Percentiles rank a stretch among this genome's conserved stretches.
Evolutionary conservation across 805 yeast species (phyloP).

Genomic region (Candida tibetensis): DNA sequence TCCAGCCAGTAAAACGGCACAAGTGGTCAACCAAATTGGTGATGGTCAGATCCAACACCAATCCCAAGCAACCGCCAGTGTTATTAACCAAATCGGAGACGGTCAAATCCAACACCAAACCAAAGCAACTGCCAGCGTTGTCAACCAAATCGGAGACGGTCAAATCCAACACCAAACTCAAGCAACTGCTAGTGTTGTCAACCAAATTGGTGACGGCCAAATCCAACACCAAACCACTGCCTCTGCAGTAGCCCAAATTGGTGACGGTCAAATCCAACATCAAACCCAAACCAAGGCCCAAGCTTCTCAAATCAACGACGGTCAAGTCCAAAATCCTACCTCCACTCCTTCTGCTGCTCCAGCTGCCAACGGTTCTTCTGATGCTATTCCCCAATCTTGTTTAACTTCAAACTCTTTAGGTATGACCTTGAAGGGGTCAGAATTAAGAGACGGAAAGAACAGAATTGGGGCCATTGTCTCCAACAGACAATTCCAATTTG

Average conservation of each 20-base stretch:
- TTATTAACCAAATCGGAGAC: slow-evolving; percentile 45
- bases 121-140: slow-evolving; percentile 18
- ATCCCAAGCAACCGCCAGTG: slow-evolving; percentile 36
- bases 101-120: slow-evolving; percentile 50
- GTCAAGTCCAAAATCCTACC: slow-evolving; percentile 29
- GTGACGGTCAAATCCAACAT: slow-evolving; percentile 33
- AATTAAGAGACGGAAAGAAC: slow-evolving; percentile 56
- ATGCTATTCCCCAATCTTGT: slow-evolving; percentile 14
- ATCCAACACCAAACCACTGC: slow-evolving; percentile 35
- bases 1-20: slow-evolving; percentile 19
- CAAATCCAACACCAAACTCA: slow-evolving; percentile 27
- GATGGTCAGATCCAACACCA: slow-evolving; percentile 61
- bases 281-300: slow-evolving; percentile 10
- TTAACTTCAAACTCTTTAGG: slow-evolving; percentile 42
- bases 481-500: slow-evolving; percentile 78
- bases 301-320: slow-evolving; percentile 27
- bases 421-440: slow-evolving; percentile 50
- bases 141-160: slow-evolving; percentile 25
- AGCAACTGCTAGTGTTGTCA: slow-evolving; percentile 26
- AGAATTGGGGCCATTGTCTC: slow-evolving; percentile 80
- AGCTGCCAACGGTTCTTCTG: slow-evolving; percentile 3
- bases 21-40: slow-evolving; percentile 28
- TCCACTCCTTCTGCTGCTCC: slow-evolving; percentile 11
- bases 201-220: slow-evolving; percentile 49
- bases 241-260: slow-evolving; percentile 19